phyloP scores from a whole-genome alignment of 108 stramenopile genomes.

The Nitzschia sp. region DNA sequence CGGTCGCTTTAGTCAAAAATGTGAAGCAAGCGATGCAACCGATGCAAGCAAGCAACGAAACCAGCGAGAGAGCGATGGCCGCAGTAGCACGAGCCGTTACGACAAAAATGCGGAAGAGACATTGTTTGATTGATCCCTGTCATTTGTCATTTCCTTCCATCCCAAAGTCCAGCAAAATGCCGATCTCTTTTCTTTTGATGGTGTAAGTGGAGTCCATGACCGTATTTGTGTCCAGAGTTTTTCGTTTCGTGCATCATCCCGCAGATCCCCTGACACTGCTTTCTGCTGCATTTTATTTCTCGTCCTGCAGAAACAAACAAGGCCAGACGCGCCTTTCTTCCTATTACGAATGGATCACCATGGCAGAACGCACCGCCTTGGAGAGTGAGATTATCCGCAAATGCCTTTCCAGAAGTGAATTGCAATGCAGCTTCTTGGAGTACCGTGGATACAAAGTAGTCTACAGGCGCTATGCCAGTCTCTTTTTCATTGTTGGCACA shows the following conservation, averaged over 20 bases:
- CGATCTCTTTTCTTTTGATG: conserved; percentile 88
- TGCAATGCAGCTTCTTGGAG: conserved; percentile 95
- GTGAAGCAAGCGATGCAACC: too few relatives aligned
- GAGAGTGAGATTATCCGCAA: conserved; percentile 96
- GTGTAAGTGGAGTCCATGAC: conserved; percentile 61
- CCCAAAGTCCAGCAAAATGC: conserved; percentile 32
- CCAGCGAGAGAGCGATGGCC: too few relatives aligned
- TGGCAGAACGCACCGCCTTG: conserved; percentile 89
- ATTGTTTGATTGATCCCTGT: too few relatives aligned
- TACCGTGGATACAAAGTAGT: conserved; percentile 95
- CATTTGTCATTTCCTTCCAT: too few relatives aligned
- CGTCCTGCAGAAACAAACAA: conserved; percentile 83
- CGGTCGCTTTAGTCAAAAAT: too few relatives aligned
- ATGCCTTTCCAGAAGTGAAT: conserved; percentile 88
- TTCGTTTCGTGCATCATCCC: not conserved
- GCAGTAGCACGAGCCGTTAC: too few relatives aligned
- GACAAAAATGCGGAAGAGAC: too few relatives aligned
- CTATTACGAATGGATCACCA: conserved; percentile 92
- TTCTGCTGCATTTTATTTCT: too few relatives aligned
- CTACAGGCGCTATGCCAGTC: conserved; percentile 92
- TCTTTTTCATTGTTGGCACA: conserved; percentile 96
- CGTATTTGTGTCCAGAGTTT: not conserved
- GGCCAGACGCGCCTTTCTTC: conserved; percentile 94
- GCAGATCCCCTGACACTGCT: too few relatives aligned
- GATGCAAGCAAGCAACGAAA: too few relatives aligned